Evolutionary conservation across 2,329 filamentous ascomycete genomes (phyloP), one percentile per base, ranked within the genome.

Genomic region (Diplodia seriata): DNA sequence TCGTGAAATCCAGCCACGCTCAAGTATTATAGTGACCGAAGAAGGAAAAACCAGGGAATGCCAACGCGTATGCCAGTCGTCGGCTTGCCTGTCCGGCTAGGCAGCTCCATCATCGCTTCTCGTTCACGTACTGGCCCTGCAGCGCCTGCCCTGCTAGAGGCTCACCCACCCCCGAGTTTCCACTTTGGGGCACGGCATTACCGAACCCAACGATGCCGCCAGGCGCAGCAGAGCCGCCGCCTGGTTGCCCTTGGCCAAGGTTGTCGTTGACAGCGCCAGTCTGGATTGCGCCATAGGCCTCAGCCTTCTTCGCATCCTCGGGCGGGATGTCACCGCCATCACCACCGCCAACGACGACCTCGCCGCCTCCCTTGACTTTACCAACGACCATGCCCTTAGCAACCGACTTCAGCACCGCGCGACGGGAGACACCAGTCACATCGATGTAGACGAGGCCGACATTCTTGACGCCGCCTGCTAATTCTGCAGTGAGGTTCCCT

Each of bases 401-500:
- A 1, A 98, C 95, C 51, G 91, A 92, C 84, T 97, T 99, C 76
- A 99, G 87, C 53, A 99, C 88, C 0, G 95, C 95, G 70, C 90
- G 88, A 51, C 95, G 86, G 67, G 92, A 97, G 1, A 99, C 95
- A 43, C 95, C 95, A 0, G 94, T 91, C 1, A 96, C 94, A 74
- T 99, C 95, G 69, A 99, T 97, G 77, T 99, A 99, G 38, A 99
- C 95, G 33, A 99, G 85, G 6, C 94, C 95, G 8, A 98, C 95
- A 72, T 98, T 99, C 85, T 95, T 97, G 74, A 97, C 89, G 29
- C 94, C 94, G 5, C 92, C 90, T 0, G 93, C 91, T 23, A 99
- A 80, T 65, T 91, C 85, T 51, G 85, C 85, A 1, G 93, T 90
- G 18, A 98, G 84, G 43, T 89, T 85, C 18, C 93, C 92, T 0